These are phyloP conservation scores for Breviolum minutum DNA, from an alignment of 73 alveolate species.

Conservation along the genomic window DNA sequence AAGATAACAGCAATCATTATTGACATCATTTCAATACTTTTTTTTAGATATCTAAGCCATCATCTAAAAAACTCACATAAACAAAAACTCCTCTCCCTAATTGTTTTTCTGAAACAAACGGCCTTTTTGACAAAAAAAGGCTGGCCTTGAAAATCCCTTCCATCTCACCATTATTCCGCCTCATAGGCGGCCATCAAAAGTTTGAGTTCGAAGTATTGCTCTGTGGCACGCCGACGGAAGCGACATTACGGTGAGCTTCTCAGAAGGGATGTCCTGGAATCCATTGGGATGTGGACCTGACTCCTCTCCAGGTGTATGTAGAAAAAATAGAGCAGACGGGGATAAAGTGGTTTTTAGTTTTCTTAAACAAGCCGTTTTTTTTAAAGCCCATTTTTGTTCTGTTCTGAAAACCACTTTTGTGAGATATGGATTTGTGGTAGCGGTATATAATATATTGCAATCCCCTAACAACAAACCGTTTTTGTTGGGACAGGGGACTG, in stretches of 20 bases:
- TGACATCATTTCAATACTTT: neutral
- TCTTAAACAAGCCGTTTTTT: no score
- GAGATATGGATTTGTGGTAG: no score
- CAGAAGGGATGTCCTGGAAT: no score
- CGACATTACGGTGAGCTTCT: slow-evolving; percentile 58
- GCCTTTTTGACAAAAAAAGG: neutral
- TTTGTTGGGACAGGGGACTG: no score
- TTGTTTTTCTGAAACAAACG: neutral
- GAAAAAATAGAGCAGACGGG: no score
- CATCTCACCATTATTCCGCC: neutral
- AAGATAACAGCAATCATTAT: neutral
- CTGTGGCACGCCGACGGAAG: slow-evolving; percentile 91
- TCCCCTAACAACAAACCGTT: no score
- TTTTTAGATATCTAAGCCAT: neutral
- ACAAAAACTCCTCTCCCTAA: neutral
- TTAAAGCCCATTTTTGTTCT: no score
- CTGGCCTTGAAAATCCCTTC: neutral
- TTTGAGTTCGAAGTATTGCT: slow-evolving; percentile 78
- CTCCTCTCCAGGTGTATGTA: no score
- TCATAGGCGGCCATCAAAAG: slow-evolving; percentile 78
- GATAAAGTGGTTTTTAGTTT: no score
- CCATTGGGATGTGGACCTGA: no score
- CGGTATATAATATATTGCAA: no score
- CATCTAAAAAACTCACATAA: neutral
- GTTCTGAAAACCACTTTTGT: no score